A percentile compares a stretch with the other conserved stretches of the same genome.
phyloP scores from a whole-genome alignment of 2,329 filamentous ascomycete species.

The Myotisia sp. region DNA sequence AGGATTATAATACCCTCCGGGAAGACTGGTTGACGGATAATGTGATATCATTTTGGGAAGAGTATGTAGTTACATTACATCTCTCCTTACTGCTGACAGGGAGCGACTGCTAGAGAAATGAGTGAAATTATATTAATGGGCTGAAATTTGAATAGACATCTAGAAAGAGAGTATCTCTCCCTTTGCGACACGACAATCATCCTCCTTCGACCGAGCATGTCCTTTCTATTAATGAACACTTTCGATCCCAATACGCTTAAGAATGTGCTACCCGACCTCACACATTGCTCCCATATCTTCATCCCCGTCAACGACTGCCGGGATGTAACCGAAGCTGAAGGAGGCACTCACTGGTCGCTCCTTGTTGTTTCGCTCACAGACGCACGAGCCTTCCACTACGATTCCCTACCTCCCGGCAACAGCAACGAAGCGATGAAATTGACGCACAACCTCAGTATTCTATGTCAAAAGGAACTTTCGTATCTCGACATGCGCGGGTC shows the following conservation, averaged over 20 bases:
- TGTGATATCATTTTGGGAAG: constrained; percentile 92
- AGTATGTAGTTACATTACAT: constrained; percentile 47
- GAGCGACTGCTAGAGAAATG: too few species aligned
- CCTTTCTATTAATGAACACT: constrained; percentile 74
- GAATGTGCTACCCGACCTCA: constrained; percentile 67
- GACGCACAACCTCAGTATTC: constrained; percentile 50
- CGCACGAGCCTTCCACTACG: constrained; percentile 90
- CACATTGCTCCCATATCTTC: constrained; percentile 76
- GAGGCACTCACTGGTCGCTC: constrained; percentile 87
- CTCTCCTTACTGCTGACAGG: constrained; percentile 3
- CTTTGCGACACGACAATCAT: constrained; percentile 74
- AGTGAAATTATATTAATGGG: constrained; percentile 9
- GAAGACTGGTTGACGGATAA: constrained; percentile 96
- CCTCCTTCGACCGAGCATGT: constrained; percentile 83
- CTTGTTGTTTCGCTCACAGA: constrained; percentile 81
- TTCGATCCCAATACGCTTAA: constrained; percentile 42
- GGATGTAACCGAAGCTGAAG: constrained; percentile 64
- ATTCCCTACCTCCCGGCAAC: constrained; percentile 67
- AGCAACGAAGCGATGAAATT: constrained; percentile 56
- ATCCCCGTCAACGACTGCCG: constrained; percentile 84
- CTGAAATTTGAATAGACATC: constrained; percentile 39
- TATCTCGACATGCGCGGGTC: constrained; percentile 75
- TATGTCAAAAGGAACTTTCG: constrained; percentile 51
- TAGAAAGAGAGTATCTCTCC: constrained; percentile 75
- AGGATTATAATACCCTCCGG: constrained; percentile 77